Conservation (phyloP, 495 filamentous ascomycete species). For the Xylaria scruposa region DNA sequence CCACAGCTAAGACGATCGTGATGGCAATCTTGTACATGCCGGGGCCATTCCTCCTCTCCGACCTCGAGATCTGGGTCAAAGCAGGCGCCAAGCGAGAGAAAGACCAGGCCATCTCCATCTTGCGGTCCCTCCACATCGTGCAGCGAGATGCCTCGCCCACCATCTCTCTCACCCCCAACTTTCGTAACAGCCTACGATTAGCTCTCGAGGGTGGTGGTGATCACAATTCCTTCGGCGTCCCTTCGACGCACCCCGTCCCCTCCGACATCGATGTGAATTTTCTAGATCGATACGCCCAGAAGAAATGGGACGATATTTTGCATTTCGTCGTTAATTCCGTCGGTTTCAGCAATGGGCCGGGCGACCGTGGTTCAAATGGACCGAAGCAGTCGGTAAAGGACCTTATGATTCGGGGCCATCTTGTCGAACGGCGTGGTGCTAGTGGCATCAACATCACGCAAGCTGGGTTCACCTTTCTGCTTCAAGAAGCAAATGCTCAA, state of each 20-base stretch:
- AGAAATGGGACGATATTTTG: conserved; percentile 93
- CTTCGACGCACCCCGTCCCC: conserved; percentile 65
- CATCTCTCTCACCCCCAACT: conserved; percentile 75
- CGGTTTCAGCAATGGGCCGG: conserved; percentile 42
- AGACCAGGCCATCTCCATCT: conserved; percentile 79
- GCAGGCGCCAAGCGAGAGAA: conserved; percentile 75
- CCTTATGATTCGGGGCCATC: conserved; percentile 76
- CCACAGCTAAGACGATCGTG: conserved; percentile 88
- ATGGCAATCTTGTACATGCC: conserved; percentile 92
- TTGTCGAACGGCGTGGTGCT: conserved; percentile 70
- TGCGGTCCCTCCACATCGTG: conserved; percentile 84
- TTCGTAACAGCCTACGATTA: conserved; percentile 76
- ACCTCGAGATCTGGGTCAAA: conserved; percentile 85
- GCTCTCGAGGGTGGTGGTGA: conserved; percentile 86
- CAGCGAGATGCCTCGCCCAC: conserved; percentile 66
- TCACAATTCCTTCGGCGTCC: conserved; percentile 88
- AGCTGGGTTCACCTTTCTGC: conserved; percentile 88
- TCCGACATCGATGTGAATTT: conserved; percentile 66
- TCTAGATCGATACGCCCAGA: conserved; percentile 85
- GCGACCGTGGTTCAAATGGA: conserved; percentile 42
- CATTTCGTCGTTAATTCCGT: conserved; percentile 84
- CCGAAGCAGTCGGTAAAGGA: conserved; percentile 83
- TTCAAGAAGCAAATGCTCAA: conserved; percentile 94
- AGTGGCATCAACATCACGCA: conserved; percentile 76
- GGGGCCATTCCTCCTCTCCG: conserved; percentile 70